Evolutionary conservation across 2,329 filamentous ascomycete genomes (phyloP), one percentile per base, ranked within the genome.

Genomic region (Arthrobotrys pseudoclavata): DNA sequence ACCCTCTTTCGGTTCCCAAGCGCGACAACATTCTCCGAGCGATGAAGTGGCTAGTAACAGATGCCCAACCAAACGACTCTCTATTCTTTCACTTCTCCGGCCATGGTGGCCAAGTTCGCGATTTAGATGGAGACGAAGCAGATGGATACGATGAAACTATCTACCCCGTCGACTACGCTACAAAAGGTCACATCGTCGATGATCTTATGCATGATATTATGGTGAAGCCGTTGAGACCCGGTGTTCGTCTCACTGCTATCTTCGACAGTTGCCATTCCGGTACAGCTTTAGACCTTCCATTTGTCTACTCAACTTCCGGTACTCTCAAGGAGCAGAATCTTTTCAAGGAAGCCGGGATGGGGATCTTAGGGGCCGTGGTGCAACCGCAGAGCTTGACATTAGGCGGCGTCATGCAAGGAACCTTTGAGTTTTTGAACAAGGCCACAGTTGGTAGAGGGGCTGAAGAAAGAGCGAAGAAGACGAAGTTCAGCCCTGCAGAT

Each of bases 1-100:
- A 97, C 81, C 93, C 93, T 26, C 97, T 97, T 92, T 97, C 93
- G 84, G 93, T 97, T 85, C 95, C 95, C 7, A 97, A 94, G 4
- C 97, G 97, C 84, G 92, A 93, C 80, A 98, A 98, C 83, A 97
- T 98, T 69, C 84, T 98, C 42, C 89, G 95, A 66, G 95, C 95
- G 31, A 98, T 98, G 95, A 94, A 97, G 83, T 98, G 95, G 95
- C 86, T 98, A 20, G 93, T 97, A 72, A 97, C 97, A 85, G 94
- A 97, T 82, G 94, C 95, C 3, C 89, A 89, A 72, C 92, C 94
- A 0, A 97, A 97, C 83, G 95, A 98, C 83, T 97, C 95, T 3
- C 87, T 98, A 5, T 98, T 98, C 85, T 97, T 98, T 86, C 95
- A 98, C 85, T 98, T 97, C 84, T 97, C 94, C 45, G 94, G 92